phyloP scores from a whole-genome alignment of 2,329 filamentous ascomycete genomes.

The Neobulgaria alba region DNA sequence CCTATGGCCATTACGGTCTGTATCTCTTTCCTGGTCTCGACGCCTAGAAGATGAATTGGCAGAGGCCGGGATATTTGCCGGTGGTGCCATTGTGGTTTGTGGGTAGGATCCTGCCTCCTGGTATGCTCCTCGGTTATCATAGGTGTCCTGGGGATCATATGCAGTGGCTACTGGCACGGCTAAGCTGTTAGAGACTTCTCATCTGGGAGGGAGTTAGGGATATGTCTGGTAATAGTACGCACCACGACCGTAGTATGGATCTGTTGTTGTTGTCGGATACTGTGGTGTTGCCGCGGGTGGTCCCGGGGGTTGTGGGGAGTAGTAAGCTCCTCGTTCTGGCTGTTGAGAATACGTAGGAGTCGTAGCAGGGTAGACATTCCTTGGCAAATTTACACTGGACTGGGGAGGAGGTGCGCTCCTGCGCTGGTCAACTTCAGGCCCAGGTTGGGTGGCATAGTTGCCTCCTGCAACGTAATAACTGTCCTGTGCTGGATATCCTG shows the following conservation, averaged over 20 bases:
- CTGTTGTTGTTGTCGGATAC: slow-evolving; percentile 35
- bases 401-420: slow-evolving; percentile 12
- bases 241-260: slow-evolving; percentile 52
- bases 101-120: slow-evolving; percentile 16
- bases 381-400: slow-evolving; percentile 13
- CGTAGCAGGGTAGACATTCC: slow-evolving; percentile 15
- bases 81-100: slow-evolving; percentile 16
- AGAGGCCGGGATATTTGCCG: slow-evolving; percentile 20
- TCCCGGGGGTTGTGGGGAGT: slow-evolving; percentile 19
- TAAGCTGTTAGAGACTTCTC: slow-evolving; percentile 28
- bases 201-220: slow-evolving; percentile 14
- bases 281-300: slow-evolving; percentile 30
- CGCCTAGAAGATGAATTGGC: slow-evolving; percentile 19
- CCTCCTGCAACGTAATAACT: slow-evolving; percentile 26
- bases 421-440: slow-evolving; percentile 10
- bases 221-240: slow-evolving; percentile 36
- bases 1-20: slow-evolving; percentile 19
- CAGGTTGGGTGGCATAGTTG: slow-evolving; percentile 14
- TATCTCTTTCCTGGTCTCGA: slow-evolving; percentile 21
- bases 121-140: slow-evolving; percentile 15
- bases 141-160: slow-evolving; percentile 19
- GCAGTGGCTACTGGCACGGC: slow-evolving; percentile 19
- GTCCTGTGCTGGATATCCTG: slow-evolving; percentile 19
- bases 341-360: slow-evolving; percentile 13
- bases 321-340: slow-evolving; percentile 13